Conservation (phyloP, 2,329 filamentous ascomycete species). For the Ceratocystis albifundus region DNA sequence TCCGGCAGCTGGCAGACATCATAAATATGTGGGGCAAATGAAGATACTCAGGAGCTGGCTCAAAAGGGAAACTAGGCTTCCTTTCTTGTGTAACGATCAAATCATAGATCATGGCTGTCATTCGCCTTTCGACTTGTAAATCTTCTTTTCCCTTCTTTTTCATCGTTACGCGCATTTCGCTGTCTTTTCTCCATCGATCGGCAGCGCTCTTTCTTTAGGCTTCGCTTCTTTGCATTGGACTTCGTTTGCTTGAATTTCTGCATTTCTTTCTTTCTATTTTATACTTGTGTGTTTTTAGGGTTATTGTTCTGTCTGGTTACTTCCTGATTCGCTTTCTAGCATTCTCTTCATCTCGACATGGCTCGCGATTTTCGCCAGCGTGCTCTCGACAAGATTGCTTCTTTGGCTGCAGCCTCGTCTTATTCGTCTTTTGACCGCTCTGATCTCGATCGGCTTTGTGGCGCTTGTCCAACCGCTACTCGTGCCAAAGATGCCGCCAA, state of each 20-base stretch:
- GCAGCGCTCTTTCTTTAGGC: background rate
- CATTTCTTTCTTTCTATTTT: background rate
- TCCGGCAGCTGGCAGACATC: background rate
- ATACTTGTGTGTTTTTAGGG: background rate
- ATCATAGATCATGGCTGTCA: background rate
- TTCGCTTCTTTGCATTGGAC: background rate
- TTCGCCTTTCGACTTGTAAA: background rate
- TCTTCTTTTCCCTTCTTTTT: background rate
- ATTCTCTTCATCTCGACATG: constrained; percentile 29
- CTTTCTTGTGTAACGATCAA: constrained; percentile 7
- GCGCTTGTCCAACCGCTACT: constrained; percentile 41
- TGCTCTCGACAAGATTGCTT: constrained; percentile 54
- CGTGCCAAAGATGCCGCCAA: constrained; percentile 38
- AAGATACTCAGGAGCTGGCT: constrained; percentile 3
- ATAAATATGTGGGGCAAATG: background rate
- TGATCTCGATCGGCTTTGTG: constrained; percentile 51
- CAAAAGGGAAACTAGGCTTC: constrained; percentile 20
- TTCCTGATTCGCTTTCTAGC: background rate
- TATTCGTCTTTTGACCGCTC: constrained; percentile 47
- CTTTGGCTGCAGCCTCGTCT: constrained; percentile 46
- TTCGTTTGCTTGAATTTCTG: background rate
- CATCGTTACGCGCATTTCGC: background rate
- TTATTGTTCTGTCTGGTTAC: background rate
- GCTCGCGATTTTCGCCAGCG: constrained; percentile 48
- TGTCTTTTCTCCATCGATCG: background rate